A percentile compares a stretch with the other conserved stretches of the same genome.
Evolutionary conservation across 1,139 yeast genomes (phyloP).

Genomic region (Taphrina betulina): DNA sequence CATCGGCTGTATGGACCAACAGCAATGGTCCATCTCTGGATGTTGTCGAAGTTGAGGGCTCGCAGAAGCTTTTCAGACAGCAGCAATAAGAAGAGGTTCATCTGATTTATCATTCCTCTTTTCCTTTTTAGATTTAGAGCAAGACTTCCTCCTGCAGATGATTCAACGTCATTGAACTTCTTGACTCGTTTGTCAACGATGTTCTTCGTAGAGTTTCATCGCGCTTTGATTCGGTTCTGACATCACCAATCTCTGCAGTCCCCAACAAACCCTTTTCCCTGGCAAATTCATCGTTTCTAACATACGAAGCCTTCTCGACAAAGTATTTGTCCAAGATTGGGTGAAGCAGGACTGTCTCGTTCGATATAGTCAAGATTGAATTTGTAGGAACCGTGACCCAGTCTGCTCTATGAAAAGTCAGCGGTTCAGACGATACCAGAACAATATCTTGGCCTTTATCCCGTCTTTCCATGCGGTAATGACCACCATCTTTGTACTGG

Average conservation of each 20-base stretch:
- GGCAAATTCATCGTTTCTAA: conserved; percentile 14
- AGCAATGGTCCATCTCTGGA: no score
- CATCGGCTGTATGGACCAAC: no score
- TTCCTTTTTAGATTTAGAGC: no score
- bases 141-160: no score
- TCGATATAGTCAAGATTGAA: conserved; percentile 76
- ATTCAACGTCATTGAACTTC: no score
- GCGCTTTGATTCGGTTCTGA: conserved; percentile 11
- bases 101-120: no score
- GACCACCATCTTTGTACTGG: conserved; percentile 79
- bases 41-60: no score
- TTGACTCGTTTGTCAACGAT: no score
- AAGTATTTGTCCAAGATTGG: conserved; percentile 54
- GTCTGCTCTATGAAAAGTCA: conserved; percentile 93
- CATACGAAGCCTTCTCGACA: conserved; percentile 21
- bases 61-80: no score
- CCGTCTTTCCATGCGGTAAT: conserved; percentile 88
- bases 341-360: conserved; percentile 82
- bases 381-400: conserved; percentile 98
- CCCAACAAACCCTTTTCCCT: conserved; percentile 18
- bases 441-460: conserved; percentile 91
- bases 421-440: conserved; percentile 95
- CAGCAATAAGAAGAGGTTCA: no score
- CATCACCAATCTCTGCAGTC: conserved; percentile 6
- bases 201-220: not conserved